phyloP scores from a whole-genome alignment of 2,329 filamentous ascomycete species.

The Cordyceps fumosorosea region DNA sequence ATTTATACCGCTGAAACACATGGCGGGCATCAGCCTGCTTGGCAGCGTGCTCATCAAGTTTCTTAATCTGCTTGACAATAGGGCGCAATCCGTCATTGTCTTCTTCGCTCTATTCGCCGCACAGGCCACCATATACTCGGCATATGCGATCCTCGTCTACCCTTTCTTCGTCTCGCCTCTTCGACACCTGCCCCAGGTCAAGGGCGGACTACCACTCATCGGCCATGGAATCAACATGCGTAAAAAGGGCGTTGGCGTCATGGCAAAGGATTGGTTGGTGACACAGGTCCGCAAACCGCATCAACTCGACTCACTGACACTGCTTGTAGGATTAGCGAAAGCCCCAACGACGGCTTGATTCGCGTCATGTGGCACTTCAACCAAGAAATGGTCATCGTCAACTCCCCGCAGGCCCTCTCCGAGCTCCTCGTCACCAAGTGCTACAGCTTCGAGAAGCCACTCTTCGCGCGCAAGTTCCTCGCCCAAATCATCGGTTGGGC shows the following conservation, averaged over 20 bases:
- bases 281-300: neutral
- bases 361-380: constrained; percentile 56
- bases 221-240: constrained; percentile 10
- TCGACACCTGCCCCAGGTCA: constrained; percentile 32
- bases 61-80: constrained; percentile 4
- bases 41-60: constrained; percentile 9
- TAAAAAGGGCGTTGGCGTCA: constrained; percentile 4
- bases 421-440: constrained; percentile 59
- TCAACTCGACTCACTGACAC: neutral
- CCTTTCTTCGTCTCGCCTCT: constrained; percentile 32
- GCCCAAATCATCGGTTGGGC: constrained; percentile 71
- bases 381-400: constrained; percentile 50
- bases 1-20: constrained; percentile 12
- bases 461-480: constrained; percentile 56
- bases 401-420: constrained; percentile 52
- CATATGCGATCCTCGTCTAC: constrained; percentile 31
- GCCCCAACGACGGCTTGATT: constrained; percentile 60
- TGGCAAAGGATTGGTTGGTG: constrained; percentile 63
- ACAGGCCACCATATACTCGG: constrained; percentile 18
- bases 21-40: constrained; percentile 8
- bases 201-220: constrained; percentile 17
- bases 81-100: neutral
- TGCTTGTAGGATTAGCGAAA: constrained; percentile 41
- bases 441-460: constrained; percentile 61
- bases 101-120: neutral